Conservation (phyloP, 768 basidiomycete species). For the Omphalotus guepiniiformis region DNA sequence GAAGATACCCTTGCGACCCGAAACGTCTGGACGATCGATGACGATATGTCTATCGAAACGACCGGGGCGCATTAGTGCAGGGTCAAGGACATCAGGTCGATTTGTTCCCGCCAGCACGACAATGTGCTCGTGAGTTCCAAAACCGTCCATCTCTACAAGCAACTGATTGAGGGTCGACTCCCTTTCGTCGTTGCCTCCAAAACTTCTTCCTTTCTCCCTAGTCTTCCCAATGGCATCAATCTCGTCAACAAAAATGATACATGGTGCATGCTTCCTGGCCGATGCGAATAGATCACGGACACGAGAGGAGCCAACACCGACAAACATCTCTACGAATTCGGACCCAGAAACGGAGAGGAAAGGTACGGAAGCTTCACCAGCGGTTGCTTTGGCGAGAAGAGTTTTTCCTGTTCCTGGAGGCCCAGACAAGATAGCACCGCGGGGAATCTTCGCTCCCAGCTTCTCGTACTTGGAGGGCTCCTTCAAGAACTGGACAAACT, state of each 20-base stretch:
- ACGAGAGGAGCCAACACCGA: conserved; percentile 96
- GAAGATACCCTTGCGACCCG: conserved; percentile 92
- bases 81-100: conserved; percentile 92
- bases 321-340: conserved; percentile 99
- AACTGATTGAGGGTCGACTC: conserved; percentile 97
- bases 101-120: conserved; percentile 97
- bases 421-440: conserved; percentile 91
- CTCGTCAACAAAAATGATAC: conserved; percentile 99
- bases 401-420: conserved; percentile 99
- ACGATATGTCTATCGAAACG: conserved; percentile 96
- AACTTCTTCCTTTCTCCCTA: conserved; percentile 72
- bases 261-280: conserved; percentile 96
- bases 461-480: conserved; percentile 93
- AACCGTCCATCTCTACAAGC: conserved; percentile 99
- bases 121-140: conserved; percentile 94
- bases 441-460: conserved; percentile 96
- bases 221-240: conserved; percentile 99
- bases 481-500: conserved; percentile 98
- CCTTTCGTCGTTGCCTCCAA: conserved; percentile 91
- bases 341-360: conserved; percentile 99
- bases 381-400: conserved; percentile 95
- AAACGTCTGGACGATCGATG: conserved; percentile 93
- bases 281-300: conserved; percentile 97
- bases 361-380: conserved; percentile 95
- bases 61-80: conserved; percentile 93